Evolutionary conservation across 768 basidiomycete species (phyloP), one percentile per base, ranked within the genome.

Genomic region (Infundibulicybe gibba): DNA sequence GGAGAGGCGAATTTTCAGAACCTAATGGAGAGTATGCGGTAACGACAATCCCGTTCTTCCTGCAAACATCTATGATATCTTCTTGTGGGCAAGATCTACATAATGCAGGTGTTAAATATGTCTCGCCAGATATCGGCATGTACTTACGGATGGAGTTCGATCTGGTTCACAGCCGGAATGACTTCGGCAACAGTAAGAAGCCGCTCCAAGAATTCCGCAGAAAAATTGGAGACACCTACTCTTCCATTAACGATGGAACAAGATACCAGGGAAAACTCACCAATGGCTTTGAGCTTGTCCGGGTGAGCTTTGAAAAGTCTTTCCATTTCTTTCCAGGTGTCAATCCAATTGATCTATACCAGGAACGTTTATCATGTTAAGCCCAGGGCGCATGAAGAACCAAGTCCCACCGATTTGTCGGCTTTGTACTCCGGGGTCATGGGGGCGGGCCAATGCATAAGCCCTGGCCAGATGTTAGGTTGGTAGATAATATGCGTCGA

Each of bases 391-490:
- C 10, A 11, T n/a, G 20, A 31, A 11, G 31, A 31, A 12, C 34
- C 34, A 15, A 10, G 9, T 49, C 66, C 2, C 48, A 69, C 67
- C 3, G 62, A 68, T 56, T 71, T 77, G 56, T 86, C 80, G 6
- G 81, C 70, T 15, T 75, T 67, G 43, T 70, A 70, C 49, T 79
- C 79, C 37, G 55, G 54, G 10, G 76, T 79, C 79, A 88, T 79
- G 31, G 88, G 84, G 15, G 85, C 80, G 12, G 90, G 90, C 89
- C 87, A 90, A 65, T 90, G 87, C 76, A 90, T 81, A 48, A 89
- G 69, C 79, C 81, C 83, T 85, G 49, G 5, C 38, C 41, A 34
- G 45, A 13, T 31, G 16, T 35, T 5, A 49, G 40, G 32, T 9
- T 8, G 3, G 17, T 6, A 15, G 10, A 32, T 46, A 13, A 25